phyloP scores from a whole-genome alignment of 495 filamentous ascomycete species.

The Eremomyces bilateralis region DNA sequence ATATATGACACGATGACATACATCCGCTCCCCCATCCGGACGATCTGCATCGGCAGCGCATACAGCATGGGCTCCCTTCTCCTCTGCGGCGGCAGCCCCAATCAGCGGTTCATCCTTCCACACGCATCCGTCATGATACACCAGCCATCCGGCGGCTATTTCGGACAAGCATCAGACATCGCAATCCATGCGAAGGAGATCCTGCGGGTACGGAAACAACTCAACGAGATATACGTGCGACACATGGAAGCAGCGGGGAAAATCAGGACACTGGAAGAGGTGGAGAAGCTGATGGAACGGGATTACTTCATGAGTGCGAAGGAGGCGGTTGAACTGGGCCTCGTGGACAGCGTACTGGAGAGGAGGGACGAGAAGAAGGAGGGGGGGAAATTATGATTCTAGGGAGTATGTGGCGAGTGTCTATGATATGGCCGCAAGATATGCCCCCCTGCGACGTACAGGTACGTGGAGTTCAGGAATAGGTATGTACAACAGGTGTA shows the following conservation, averaged over 20 bases:
- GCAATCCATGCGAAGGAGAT: conserved; percentile 96
- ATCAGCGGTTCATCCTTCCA: conserved; percentile 70
- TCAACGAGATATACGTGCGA: conserved; percentile 74
- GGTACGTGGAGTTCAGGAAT: too few species aligned
- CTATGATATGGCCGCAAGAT: too few species aligned
- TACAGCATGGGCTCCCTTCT: conserved; percentile 87
- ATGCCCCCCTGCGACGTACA: too few species aligned
- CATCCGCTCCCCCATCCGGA: conserved; percentile 76
- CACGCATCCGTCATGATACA: conserved; percentile 93
- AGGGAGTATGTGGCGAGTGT: conserved; percentile 2
- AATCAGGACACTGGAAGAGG: conserved; percentile 49
- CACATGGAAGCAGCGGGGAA: conserved; percentile 78
- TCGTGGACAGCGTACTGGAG: conserved; percentile 74
- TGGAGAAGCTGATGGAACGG: conserved; percentile 88
- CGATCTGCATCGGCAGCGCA: conserved; percentile 86
- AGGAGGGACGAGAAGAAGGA: conserved; percentile 24
- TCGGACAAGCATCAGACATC: conserved; percentile 79
- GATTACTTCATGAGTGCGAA: conserved; percentile 82
- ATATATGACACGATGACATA: conserved; percentile 99
- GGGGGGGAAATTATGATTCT: conserved; percentile 8
- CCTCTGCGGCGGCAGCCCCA: conserved; percentile 65
- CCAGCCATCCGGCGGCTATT: conserved; percentile 79
- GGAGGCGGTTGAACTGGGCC: conserved; percentile 72
- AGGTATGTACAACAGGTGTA: too few species aligned
- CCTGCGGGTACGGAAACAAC: conserved; percentile 55